phyloP scores from a whole-genome alignment of 768 basidiomycete species.

The Auricularia sp. region DNA sequence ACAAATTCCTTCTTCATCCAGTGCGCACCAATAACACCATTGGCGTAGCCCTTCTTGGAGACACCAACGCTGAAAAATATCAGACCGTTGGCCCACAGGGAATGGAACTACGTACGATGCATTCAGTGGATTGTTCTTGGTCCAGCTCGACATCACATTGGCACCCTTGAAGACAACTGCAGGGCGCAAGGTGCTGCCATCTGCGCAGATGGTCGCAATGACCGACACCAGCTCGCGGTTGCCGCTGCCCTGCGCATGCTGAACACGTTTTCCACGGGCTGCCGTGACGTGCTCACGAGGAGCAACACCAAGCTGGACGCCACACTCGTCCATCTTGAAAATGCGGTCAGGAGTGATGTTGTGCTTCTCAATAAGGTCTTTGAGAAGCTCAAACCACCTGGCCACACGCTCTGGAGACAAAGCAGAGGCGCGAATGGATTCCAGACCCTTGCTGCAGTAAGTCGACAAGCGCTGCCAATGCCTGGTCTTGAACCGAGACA shows the following conservation, averaged over 20 bases:
- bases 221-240: constrained; percentile 11
- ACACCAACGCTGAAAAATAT: constrained; percentile 14
- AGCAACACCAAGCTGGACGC: too few relatives aligned
- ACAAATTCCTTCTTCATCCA: constrained; percentile 29
- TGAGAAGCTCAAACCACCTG: too few relatives aligned
- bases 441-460: too few relatives aligned
- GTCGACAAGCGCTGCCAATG: too few relatives aligned
- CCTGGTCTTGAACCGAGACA: too few relatives aligned
- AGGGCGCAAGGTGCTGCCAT: constrained; percentile 8
- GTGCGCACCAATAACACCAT: constrained; percentile 23
- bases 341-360: constrained; percentile 3
- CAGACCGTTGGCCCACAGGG: too few relatives aligned
- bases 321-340: constrained; percentile 5
- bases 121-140: constrained; percentile 2
- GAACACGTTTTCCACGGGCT: constrained; percentile 7
- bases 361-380: too few relatives aligned
- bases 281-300: constrained; percentile 7
- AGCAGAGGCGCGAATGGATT: too few relatives aligned
- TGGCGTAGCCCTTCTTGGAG: constrained; percentile 32
- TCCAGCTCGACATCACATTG: constrained; percentile 3
- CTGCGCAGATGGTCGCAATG: constrained; percentile 12
- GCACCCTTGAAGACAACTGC: constrained; percentile 12
- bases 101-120: constrained; percentile 17
- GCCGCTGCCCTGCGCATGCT: constrained; percentile 7
- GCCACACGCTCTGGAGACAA: too few relatives aligned